These are phyloP conservation scores for Arachnopeziza araneosa DNA, from an alignment of 2,329 filamentous ascomycete genomes.

Conservation along the genomic window DNA sequence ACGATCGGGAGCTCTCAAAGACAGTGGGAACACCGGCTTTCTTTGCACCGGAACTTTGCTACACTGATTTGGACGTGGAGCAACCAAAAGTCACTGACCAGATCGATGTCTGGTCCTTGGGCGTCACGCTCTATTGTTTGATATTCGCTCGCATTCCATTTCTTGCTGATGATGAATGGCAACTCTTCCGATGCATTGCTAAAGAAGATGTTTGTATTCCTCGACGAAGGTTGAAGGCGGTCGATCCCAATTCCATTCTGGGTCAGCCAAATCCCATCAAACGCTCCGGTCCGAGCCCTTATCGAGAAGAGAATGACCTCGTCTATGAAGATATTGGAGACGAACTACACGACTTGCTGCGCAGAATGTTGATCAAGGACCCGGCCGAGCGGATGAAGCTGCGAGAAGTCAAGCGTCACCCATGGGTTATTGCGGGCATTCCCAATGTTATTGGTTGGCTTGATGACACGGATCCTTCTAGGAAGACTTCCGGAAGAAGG, in stretches of 20 bases:
- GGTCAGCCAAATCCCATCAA: slow-evolving; percentile 50
- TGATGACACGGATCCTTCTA: slow-evolving; percentile 85
- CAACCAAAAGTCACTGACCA: slow-evolving; percentile 81
- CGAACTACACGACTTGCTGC: slow-evolving; percentile 71
- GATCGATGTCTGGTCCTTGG: slow-evolving; percentile 96
- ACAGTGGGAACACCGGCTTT: slow-evolving; percentile 97
- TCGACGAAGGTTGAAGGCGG: slow-evolving; percentile 70
- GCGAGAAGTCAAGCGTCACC: slow-evolving; percentile 87
- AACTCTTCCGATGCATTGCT: slow-evolving; percentile 86
- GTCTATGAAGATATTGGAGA: slow-evolving; percentile 83
- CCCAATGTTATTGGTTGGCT: slow-evolving; percentile 74
- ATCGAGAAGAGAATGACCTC: slow-evolving; percentile 71
- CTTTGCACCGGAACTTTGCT: slow-evolving; percentile 94
- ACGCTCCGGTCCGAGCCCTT: slow-evolving; percentile 50
- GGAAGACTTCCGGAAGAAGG: slow-evolving; percentile 70
- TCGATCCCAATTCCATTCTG: slow-evolving; percentile 54
- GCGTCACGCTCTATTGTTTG: slow-evolving; percentile 92
- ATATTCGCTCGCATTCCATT: slow-evolving; percentile 93
- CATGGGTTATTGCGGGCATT: slow-evolving; percentile 81
- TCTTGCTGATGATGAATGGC: slow-evolving; percentile 83
- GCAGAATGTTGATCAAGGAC: slow-evolving; percentile 79
- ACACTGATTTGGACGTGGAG: slow-evolving; percentile 66
- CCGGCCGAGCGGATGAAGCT: slow-evolving; percentile 83
- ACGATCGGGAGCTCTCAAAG: slow-evolving; percentile 94
- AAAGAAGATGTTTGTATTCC: slow-evolving; percentile 92